phyloP scores from a whole-genome alignment of 192 early-diverging fungal genomes.

The Anaeromyces robustus region DNA sequence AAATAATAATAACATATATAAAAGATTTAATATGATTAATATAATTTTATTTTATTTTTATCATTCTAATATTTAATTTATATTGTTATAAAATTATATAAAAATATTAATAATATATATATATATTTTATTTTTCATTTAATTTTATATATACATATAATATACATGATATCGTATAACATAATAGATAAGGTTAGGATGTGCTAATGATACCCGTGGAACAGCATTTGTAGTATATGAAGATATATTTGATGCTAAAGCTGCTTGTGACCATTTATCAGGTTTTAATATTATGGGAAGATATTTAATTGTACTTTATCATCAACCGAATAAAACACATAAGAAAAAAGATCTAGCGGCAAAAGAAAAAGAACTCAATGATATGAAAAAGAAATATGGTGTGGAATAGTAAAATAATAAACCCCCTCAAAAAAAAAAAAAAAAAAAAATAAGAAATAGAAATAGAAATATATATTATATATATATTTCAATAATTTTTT shows the following conservation, averaged over 20 bases:
- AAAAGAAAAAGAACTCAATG: slow-evolving; percentile 4
- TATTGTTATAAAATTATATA: no score
- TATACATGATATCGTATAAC: no score
- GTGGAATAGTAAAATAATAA: not conserved
- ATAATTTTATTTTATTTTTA: no score
- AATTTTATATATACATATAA: no score
- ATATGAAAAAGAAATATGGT: slow-evolving; percentile 24
- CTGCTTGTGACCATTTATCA: slow-evolving; percentile 84
- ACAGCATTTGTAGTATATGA: slow-evolving; percentile 97
- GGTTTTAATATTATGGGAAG: slow-evolving; percentile 93
- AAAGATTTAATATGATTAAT: no score
- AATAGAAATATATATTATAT: no score
- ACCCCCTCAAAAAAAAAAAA: no score
- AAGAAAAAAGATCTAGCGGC: slow-evolving; percentile 4
- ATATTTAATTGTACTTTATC: slow-evolving; percentile 89
- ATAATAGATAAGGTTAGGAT: slow-evolving; percentile 29
- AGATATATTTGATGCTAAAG: slow-evolving; percentile 95
- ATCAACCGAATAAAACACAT: slow-evolving; percentile 55
- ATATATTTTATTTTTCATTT: no score
- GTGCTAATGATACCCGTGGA: slow-evolving; percentile 70
- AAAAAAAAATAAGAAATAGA: no score
- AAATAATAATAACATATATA: slow-evolving; percentile 16
- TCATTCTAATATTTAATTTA: no score
- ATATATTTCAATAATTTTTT: no score
- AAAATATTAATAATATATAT: no score